These are phyloP conservation scores for Mucor ambiguus DNA, from an alignment of 371 early-diverging fungal genomes.

Conservation along the genomic window DNA sequence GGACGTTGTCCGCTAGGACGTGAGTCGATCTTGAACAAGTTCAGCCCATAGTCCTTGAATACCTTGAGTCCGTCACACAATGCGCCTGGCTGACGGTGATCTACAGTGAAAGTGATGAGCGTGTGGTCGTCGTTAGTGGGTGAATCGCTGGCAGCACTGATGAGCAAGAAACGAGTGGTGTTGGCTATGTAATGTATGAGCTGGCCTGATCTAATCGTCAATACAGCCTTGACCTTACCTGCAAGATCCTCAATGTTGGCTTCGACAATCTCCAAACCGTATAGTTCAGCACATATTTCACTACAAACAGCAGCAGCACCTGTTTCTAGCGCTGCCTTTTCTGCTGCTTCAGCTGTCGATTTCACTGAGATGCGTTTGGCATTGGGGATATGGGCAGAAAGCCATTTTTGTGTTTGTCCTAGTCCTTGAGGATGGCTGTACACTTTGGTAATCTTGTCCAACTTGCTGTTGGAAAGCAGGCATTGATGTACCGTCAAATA, in stretches of 20 bases:
- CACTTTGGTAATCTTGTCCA: slow-evolving; percentile 73
- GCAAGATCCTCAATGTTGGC: slow-evolving; percentile 73
- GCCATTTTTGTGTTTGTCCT: slow-evolving; percentile 84
- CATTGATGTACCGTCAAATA: slow-evolving; percentile 79
- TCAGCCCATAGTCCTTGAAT: slow-evolving; percentile 81
- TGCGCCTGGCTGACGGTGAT: slow-evolving; percentile 90
- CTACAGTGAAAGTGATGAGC: slow-evolving; percentile 81
- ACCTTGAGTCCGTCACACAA: slow-evolving; percentile 84
- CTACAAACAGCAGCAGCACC: slow-evolving; percentile 87
- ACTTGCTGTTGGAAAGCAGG: slow-evolving; percentile 68
- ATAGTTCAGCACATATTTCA: slow-evolving; percentile 80
- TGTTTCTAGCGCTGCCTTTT: slow-evolving; percentile 80
- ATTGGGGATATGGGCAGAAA: slow-evolving; percentile 68
- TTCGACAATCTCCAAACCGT: slow-evolving; percentile 76
- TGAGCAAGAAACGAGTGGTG: slow-evolving; percentile 89
- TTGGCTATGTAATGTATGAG: slow-evolving; percentile 58
- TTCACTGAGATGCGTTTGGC: slow-evolving; percentile 77
- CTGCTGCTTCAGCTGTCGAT: slow-evolving; percentile 90
- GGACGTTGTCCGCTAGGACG: slow-evolving; percentile 80
- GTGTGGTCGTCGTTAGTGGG: slow-evolving; percentile 82
- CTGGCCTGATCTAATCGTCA: not conserved
- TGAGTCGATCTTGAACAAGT: slow-evolving; percentile 91
- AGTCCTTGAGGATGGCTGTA: slow-evolving; percentile 94
- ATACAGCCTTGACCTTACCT: slow-evolving; percentile 1
- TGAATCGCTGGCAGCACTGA: slow-evolving; percentile 73